Evolutionary conservation across 129 eudicot species (phyloP), one percentile per base, ranked within the genome.

Genomic region (Lonicera japonica): DNA sequence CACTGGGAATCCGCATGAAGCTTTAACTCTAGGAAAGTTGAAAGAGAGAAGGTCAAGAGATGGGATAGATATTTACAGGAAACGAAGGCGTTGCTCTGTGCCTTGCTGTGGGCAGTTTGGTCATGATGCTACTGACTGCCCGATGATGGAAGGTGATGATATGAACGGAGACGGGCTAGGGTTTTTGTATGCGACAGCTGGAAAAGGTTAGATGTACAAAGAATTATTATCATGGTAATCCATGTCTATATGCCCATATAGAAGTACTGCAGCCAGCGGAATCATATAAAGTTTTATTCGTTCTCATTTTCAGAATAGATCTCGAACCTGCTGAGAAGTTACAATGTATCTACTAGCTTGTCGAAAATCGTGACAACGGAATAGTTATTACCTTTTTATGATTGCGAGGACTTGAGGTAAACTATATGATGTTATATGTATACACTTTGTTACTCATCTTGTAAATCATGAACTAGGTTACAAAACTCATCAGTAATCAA

Each of bases 81-180:
- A 89, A 64, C 73, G 83, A 58, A 80, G 89, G 54, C 92, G 84
- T 68, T 81, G 78, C 66, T 56, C 80, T 45, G 66, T 85, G 38
- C 65, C 88, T 39, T 82, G 86, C 19, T 85, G 83, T 61, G 90
- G 86, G 71, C 88, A 85, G 68, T 82, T 75, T 57, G 90, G 85
- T 57, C 95, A 89, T 67, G 97, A 82, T 67, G 75, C 84, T 13
- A 68, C 73, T 39, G 85, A 78, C 66, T 89, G 96, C 60, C 88
- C 88, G 36, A 23, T 85, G 79, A 57, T 82, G 81, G 88, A 46
- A 70, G 76, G 69, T 65, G 86, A 74, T 65, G 86, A 71, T 59
- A 50, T 82, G 16, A 74, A 84, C 40, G 80, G 75, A 68, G 83
- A 77, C 46, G 85, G 65, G 29, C 69, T 82, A 1, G 96, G 90